Evolutionary conservation across 164 flowering plant genomes (phyloP).

Genomic region (Platanus orientalis): DNA sequence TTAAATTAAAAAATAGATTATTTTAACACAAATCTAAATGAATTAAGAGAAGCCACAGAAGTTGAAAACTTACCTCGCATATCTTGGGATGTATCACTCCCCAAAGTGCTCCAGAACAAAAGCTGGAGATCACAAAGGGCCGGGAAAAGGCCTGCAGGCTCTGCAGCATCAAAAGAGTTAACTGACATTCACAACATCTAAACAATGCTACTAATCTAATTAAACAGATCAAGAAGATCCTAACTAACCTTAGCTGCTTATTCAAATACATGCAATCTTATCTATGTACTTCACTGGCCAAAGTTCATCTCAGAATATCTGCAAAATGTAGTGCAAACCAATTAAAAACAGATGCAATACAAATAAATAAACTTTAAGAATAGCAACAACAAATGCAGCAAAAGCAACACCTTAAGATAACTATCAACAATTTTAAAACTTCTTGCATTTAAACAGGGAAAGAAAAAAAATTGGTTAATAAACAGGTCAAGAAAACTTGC

Average conservation of each 20-base stretch:
- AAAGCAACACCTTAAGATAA: neutral
- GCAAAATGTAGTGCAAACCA: slow-evolving; percentile 17
- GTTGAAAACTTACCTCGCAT: slow-evolving; percentile 44
- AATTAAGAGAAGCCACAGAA: neutral
- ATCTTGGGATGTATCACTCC: slow-evolving; percentile 37
- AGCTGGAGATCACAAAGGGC: slow-evolving; percentile 72
- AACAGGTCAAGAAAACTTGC: slow-evolving; percentile 32
- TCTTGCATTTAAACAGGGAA: too few species aligned
- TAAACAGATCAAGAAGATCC: neutral
- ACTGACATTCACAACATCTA: slow-evolving; percentile 11
- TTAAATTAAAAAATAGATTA: too few species aligned
- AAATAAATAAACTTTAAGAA: neutral
- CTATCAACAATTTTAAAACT: too few species aligned
- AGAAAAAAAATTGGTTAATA: too few species aligned
- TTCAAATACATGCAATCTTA: slow-evolving; percentile 33
- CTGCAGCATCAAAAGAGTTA: slow-evolving; percentile 32
- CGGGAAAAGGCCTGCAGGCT: slow-evolving; percentile 49
- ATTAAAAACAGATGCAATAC: neutral
- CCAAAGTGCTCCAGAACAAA: slow-evolving; percentile 72
- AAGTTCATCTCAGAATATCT: slow-evolving; percentile 97
- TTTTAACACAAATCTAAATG: too few species aligned
- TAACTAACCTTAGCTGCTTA: slow-evolving; percentile 39
- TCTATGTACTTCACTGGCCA: slow-evolving; percentile 62
- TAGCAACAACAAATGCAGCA: neutral
- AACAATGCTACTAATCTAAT: slow-evolving; percentile 5